Conservation (phyloP, 768 basidiomycete species). For the Paxillus involutus region DNA sequence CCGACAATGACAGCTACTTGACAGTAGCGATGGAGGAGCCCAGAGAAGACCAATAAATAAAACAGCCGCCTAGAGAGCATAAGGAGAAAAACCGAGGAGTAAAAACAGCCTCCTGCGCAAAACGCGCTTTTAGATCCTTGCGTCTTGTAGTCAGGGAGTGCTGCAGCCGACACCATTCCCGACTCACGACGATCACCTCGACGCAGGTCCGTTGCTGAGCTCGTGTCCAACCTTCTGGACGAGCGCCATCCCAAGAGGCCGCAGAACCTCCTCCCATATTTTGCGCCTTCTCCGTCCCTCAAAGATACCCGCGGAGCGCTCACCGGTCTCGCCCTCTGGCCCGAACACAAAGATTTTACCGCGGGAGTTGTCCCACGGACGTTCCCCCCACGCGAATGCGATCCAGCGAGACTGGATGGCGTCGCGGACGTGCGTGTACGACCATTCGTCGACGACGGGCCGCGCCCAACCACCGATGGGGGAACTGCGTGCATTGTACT, state of each 20-base stretch:
- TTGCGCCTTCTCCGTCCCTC: constrained; percentile 58
- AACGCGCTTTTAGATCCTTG: constrained; percentile 8
- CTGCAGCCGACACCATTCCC: too few relatives aligned
- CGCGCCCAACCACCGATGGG: constrained; percentile 49
- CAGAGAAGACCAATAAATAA: constrained; percentile 7
- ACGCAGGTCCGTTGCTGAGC: constrained; percentile 65
- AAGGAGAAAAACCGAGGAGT: neutral
- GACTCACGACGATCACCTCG: constrained; percentile 16
- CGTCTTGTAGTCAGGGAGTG: neutral
- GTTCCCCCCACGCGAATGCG: constrained; percentile 70
- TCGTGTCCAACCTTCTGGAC: constrained; percentile 76
- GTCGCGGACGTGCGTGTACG: constrained; percentile 66
- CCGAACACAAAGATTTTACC: constrained; percentile 78
- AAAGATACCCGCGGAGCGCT: constrained; percentile 64
- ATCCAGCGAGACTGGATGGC: constrained; percentile 76
- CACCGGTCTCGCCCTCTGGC: constrained; percentile 79
- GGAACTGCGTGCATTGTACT: constrained; percentile 3
- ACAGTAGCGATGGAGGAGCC: too few relatives aligned
- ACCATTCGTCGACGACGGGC: constrained; percentile 62
- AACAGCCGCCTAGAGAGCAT: neutral
- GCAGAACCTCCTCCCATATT: constrained; percentile 65
- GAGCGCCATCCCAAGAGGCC: constrained; percentile 63
- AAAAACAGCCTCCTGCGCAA: neutral
- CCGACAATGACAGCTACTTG: neutral
- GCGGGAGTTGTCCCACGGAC: constrained; percentile 58